Conservation (phyloP, 345 rosid genomes). For the Acer negundo region DNA sequence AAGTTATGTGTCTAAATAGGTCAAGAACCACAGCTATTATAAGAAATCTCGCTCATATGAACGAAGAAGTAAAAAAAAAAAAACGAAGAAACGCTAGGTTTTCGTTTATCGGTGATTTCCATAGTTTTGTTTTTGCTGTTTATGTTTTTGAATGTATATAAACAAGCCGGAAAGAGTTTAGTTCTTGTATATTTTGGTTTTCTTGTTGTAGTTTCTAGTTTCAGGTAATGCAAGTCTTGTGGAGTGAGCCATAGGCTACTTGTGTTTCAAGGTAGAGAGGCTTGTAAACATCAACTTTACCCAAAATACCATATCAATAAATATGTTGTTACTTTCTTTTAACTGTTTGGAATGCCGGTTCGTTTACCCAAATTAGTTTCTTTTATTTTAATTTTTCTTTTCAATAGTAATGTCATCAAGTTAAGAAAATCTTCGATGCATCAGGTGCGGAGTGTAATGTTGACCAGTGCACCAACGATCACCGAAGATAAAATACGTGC, state of each 20-base stretch:
- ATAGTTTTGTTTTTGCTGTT: conserved; percentile 20
- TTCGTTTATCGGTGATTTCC: conserved; percentile 6
- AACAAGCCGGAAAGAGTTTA: background rate
- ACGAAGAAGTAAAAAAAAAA: background rate
- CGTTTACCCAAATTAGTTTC: background rate
- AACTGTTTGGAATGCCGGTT: background rate
- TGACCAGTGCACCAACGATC: no score
- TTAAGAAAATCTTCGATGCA: no score
- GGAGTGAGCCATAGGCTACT: background rate
- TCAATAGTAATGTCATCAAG: no score
- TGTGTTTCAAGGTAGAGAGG: background rate
- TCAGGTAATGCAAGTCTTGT: background rate
- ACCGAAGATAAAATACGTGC: no score
- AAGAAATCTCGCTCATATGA: conserved; percentile 18
- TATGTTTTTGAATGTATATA: conserved; percentile 19
- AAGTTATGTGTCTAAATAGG: conserved; percentile 23
- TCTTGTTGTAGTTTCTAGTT: background rate
- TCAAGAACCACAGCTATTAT: conserved; percentile 32
- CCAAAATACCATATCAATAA: background rate
- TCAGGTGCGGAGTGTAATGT: no score
- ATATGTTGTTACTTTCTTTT: background rate
- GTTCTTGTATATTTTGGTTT: background rate
- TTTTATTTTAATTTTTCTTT: no score
- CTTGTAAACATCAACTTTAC: conserved; percentile 8
- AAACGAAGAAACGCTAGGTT: background rate